Conservation (phyloP, 139 green algal genomes). For the Ulvella scutata region DNA sequence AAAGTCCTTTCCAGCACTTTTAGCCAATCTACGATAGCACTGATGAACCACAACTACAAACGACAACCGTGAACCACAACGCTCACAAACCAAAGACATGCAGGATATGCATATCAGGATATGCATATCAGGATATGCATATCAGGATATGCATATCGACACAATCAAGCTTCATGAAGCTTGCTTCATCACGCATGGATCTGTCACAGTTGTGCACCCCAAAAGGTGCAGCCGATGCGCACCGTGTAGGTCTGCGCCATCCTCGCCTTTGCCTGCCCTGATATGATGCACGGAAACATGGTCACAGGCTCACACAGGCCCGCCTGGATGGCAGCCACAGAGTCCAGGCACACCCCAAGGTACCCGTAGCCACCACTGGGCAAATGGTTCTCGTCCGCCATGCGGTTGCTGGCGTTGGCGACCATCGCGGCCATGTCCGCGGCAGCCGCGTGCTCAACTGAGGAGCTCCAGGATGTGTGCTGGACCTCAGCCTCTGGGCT, state of each 20-base stretch:
- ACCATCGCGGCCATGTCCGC: neutral
- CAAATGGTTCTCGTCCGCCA: neutral
- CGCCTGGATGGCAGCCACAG: neutral
- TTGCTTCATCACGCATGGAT: too few relatives aligned
- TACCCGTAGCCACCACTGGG: neutral
- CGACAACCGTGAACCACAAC: too few relatives aligned
- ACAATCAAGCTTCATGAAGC: too few relatives aligned
- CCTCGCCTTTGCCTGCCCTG: neutral
- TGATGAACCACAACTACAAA: too few relatives aligned
- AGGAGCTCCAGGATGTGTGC: neutral
- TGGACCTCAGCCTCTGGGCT: neutral
- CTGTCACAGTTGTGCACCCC: too few relatives aligned
- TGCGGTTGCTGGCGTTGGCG: neutral
- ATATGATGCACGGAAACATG: neutral
- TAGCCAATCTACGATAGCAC: too few relatives aligned
- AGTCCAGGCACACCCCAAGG: neutral
- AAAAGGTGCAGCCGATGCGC: too few relatives aligned
- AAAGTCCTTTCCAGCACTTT: too few relatives aligned
- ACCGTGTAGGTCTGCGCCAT: neutral
- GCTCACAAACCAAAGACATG: too few relatives aligned
- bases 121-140: too few relatives aligned
- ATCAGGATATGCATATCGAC: too few relatives aligned
- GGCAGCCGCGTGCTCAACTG: neutral
- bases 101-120: too few relatives aligned
- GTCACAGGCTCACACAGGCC: neutral